Percentiles rank a stretch among this genome's conserved stretches.
Conservation (phyloP, 2,329 filamentous ascomycete genomes). For the Aspergillus transmontanensis region DNA sequence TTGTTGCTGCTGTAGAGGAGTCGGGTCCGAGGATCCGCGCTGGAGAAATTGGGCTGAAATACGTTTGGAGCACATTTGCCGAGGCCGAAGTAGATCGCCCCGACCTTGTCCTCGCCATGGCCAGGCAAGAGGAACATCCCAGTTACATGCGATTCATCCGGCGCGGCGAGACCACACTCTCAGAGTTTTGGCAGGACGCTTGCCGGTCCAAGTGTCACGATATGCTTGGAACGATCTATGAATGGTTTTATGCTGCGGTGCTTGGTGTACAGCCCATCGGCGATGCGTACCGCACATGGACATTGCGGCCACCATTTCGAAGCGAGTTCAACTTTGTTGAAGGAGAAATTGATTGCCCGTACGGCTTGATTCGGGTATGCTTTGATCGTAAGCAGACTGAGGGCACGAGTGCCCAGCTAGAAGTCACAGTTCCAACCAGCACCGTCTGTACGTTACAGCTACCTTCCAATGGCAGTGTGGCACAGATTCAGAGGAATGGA, state of each 20-base stretch:
- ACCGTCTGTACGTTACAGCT: neutral
- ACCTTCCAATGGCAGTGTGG: neutral
- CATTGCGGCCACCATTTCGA: constrained; percentile 42
- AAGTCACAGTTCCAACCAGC: constrained; percentile 1
- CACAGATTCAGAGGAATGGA: neutral
- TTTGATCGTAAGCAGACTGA: neutral
- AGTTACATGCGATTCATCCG: constrained; percentile 53
- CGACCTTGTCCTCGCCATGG: constrained; percentile 36
- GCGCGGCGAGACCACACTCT: constrained; percentile 64
- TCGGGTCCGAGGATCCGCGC: constrained; percentile 22
- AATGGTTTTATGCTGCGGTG: constrained; percentile 51
- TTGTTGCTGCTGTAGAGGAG: constrained; percentile 19
- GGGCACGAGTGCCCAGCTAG: neutral
- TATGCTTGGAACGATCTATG: constrained; percentile 53
- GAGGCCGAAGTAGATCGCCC: constrained; percentile 21
- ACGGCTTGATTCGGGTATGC: constrained; percentile 17
- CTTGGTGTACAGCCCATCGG: constrained; percentile 41
- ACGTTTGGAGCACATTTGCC: constrained; percentile 25
- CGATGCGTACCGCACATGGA: constrained; percentile 46
- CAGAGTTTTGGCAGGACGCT: constrained; percentile 80
- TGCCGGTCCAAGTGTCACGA: constrained; percentile 71
- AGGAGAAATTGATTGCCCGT: constrained; percentile 25
- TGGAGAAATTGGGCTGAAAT: constrained; percentile 27
- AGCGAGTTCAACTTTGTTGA: constrained; percentile 41
- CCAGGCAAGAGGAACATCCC: constrained; percentile 51